Percentiles rank a stretch among this genome's conserved stretches.
phyloP scores from a whole-genome alignment of 352 stramenopile species.

The Phytophthora agathidicida region DNA sequence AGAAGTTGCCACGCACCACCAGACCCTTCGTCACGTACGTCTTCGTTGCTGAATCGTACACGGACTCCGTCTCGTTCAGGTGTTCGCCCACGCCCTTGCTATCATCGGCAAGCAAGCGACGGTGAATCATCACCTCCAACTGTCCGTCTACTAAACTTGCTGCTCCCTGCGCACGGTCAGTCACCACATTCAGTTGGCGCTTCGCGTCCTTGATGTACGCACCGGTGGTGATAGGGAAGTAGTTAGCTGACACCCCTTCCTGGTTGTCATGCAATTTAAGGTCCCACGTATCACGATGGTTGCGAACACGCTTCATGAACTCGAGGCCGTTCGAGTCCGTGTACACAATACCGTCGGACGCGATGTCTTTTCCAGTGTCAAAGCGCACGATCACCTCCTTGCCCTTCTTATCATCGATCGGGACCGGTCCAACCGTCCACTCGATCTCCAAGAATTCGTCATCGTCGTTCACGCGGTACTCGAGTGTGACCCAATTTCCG shows the following conservation, averaged over 20 bases:
- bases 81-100: conserved; percentile 92
- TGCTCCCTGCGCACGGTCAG: conserved; percentile 93
- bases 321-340: conserved; percentile 97
- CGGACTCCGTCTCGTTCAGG: conserved; percentile 93
- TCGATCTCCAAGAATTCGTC: conserved; percentile 94
- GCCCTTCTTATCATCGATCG: conserved; percentile 82
- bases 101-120: conserved; percentile 94
- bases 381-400: conserved; percentile 97
- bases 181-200: conserved; percentile 87
- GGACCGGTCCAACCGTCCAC: conserved; percentile 89
- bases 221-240: conserved; percentile 96
- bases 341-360: conserved; percentile 73
- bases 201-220: conserved; percentile 93
- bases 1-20: conserved; percentile 70
- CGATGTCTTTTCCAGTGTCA: conserved; percentile 58
- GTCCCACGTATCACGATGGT: conserved; percentile 91
- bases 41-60: conserved; percentile 65
- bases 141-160: conserved; percentile 90
- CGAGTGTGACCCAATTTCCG: conserved; percentile 91
- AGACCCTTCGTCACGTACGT: conserved; percentile 63
- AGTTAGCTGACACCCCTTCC: conserved; percentile 96
- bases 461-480: conserved; percentile 87
- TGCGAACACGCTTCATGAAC: conserved; percentile 91
- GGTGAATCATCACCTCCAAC: conserved; percentile 99
- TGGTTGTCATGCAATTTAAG: conserved; percentile 87